phyloP scores from a whole-genome alignment of 129 eudicot genomes.

The Lonicera japonica region DNA sequence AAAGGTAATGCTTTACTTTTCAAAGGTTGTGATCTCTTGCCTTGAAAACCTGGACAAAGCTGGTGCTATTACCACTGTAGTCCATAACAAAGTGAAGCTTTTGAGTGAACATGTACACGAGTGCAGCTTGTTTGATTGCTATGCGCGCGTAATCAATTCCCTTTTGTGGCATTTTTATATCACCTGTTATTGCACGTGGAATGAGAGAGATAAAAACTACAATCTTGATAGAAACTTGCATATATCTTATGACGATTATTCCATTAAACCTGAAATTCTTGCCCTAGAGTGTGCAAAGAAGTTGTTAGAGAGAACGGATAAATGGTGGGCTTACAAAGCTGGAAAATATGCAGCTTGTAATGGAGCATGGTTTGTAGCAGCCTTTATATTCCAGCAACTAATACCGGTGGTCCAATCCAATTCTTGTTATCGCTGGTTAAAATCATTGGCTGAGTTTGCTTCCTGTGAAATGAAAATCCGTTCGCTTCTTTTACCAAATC shows the following conservation, averaged over 20 bases:
- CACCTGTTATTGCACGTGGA: constrained; percentile 11
- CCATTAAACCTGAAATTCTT: constrained; percentile 31
- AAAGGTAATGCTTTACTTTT: constrained; percentile 32
- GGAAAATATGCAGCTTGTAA: constrained; percentile 67
- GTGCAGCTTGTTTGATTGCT: constrained; percentile 37
- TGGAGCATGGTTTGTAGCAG: constrained; percentile 79
- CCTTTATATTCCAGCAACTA: constrained; percentile 55
- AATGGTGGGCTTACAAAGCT: constrained; percentile 68
- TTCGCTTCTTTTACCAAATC: constrained; percentile 25
- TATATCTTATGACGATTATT: constrained; percentile 21
- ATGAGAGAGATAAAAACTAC: constrained; percentile 16
- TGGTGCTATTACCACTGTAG: constrained; percentile 24
- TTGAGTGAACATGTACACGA: constrained; percentile 30
- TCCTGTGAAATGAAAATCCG: constrained; percentile 50
- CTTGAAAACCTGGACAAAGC: constrained; percentile 33
- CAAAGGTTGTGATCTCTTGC: constrained; percentile 40
- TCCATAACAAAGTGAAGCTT: constrained; percentile 34
- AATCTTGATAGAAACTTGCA: constrained; percentile 3
- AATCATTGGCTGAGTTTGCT: constrained; percentile 52
- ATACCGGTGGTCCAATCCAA: constrained; percentile 34
- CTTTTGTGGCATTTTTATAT: constrained; percentile 35
- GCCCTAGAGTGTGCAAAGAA: constrained; percentile 40
- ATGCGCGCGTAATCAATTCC: constrained; percentile 28
- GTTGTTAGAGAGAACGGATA: constrained; percentile 35
- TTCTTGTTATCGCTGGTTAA: constrained; percentile 53